Evolutionary conservation across 495 filamentous ascomycete genomes (phyloP), one percentile per base, ranked within the genome.

Genomic region (Annulohypoxylon moriforme): DNA sequence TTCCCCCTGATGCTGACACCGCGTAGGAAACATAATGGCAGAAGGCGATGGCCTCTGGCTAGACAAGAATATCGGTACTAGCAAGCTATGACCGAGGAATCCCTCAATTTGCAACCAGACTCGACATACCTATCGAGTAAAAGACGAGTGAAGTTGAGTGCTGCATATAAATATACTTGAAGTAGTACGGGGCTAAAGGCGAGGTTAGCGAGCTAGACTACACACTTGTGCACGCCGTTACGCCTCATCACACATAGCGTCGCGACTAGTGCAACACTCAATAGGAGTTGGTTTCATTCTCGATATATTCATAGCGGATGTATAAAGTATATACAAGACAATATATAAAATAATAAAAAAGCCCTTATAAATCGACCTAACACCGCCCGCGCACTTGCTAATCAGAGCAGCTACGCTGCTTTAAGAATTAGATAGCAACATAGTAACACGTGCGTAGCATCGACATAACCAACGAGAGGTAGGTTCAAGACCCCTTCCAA

Each of bases 21-120:
- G 27, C 16, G 11, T 29, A 74, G 72, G 72, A 67, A 74, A 68
- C 3, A 49, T 80, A 16, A 53, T 76, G 52, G 73, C 78, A 0
- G 63, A 69, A 31, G 76, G 74, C 14, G 72, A 79, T 0, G 75
- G 72, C 1, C 16, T 80, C 36, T 79, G 76, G 56, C 34, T 80
- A 40, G 47, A 62, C 42, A 53, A 29, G 38, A 34, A 62, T 2
- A n/a, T 55, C 3, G 62, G 44, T 18, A 61, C 29, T 4, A 74
- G 72, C 49, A 34, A 65, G 46, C 60, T 74, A 16, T 74, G 52
- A 73, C 24, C 13, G 27, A 36, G 42, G 2, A 13, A 40, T 40
- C 11, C 4, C 36, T 24, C 6, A 27, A 13, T 1, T 4, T 6
- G 16, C 7, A 16, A 20, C n/a, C 14, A n/a, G 2, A 20, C 2